Evolutionary conservation across 1,284 basidiomycete species (phyloP).

Genomic region (Melampsora occidentalis): DNA sequence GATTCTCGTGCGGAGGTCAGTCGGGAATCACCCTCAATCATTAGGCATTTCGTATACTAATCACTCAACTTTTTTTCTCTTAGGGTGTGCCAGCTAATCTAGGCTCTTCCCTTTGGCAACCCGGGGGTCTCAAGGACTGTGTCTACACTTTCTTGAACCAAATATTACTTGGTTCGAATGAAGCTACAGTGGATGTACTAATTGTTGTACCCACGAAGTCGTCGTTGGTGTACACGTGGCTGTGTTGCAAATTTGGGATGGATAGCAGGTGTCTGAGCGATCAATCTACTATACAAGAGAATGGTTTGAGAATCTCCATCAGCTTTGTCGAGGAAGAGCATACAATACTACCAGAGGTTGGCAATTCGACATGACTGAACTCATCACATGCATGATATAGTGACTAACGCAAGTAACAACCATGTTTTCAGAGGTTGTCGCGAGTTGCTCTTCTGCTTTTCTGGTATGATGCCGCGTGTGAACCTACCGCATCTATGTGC

Average conservation of each 20-base stretch:
- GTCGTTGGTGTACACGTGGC: constrained; percentile 14
- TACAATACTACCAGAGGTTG: background rate
- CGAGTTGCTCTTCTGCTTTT: background rate
- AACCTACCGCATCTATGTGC: background rate
- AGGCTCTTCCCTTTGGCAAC: constrained; percentile 29
- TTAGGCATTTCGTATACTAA: too few relatives aligned
- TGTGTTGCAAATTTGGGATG: constrained; percentile 40
- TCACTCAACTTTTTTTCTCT: too few relatives aligned
- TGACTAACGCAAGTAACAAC: too few relatives aligned
- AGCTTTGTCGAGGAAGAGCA: constrained; percentile 5
- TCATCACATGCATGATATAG: background rate
- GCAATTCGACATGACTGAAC: background rate
- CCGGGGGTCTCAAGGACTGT: constrained; percentile 24
- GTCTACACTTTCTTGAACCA: constrained; percentile 23
- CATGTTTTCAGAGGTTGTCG: background rate
- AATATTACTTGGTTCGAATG: background rate
- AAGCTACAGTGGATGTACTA: constrained; percentile 15
- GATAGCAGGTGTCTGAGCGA: background rate
- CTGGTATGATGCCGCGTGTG: background rate
- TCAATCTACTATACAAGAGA: constrained; percentile 19
- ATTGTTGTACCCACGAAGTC: constrained; percentile 18
- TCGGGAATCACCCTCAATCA: too few relatives aligned
- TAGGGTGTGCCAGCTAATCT: background rate
- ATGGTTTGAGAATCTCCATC: constrained; percentile 13
- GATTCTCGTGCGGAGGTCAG: too few relatives aligned